A percentile compares a stretch with the other conserved stretches of the same genome.
Conservation (phyloP, 129 eudicot species). For the Cynara cardunculus region DNA sequence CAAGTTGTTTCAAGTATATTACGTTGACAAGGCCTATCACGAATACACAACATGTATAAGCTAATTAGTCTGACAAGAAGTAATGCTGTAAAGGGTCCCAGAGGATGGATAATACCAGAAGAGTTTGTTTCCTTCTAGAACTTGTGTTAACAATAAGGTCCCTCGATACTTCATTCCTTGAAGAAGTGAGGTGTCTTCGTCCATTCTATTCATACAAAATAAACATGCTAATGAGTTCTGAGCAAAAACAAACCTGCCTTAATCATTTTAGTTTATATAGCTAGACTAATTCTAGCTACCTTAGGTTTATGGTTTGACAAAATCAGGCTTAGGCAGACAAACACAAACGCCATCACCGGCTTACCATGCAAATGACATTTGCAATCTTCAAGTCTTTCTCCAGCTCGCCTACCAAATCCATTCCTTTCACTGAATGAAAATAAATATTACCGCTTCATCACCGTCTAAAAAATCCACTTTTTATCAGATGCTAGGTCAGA, state of each 20-base stretch:
- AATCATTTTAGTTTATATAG: conserved; percentile 3
- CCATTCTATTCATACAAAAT: conserved; percentile 70
- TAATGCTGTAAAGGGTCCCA: conserved; percentile 6
- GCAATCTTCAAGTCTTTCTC: conserved; percentile 98
- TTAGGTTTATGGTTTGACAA: conserved; percentile 7
- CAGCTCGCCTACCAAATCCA: conserved; percentile 92
- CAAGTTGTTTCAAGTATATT: neutral
- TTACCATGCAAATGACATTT: conserved; percentile 97
- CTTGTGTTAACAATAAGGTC: conserved; percentile 81
- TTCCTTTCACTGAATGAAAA: conserved; percentile 70
- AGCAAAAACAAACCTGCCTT: neutral
- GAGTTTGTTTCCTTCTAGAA: conserved; percentile 86
- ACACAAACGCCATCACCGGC: conserved; percentile 38
- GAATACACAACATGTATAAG: conserved; percentile 1
- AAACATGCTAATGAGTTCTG: conserved; percentile 23
- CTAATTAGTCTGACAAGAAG: neutral
- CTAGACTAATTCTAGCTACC: conserved; percentile 23
- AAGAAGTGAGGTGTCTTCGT: conserved; percentile 87
- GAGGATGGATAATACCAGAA: conserved; percentile 51
- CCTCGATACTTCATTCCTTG: conserved; percentile 95
- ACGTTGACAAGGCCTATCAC: neutral
- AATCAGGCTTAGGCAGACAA: conserved; percentile 1
- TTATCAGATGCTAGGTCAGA: neutral
- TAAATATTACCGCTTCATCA: conserved; percentile 16
- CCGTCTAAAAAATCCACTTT: neutral